Evolutionary conservation across 208 protist species (phyloP).

Genomic region (Crithidia bombi): DNA sequence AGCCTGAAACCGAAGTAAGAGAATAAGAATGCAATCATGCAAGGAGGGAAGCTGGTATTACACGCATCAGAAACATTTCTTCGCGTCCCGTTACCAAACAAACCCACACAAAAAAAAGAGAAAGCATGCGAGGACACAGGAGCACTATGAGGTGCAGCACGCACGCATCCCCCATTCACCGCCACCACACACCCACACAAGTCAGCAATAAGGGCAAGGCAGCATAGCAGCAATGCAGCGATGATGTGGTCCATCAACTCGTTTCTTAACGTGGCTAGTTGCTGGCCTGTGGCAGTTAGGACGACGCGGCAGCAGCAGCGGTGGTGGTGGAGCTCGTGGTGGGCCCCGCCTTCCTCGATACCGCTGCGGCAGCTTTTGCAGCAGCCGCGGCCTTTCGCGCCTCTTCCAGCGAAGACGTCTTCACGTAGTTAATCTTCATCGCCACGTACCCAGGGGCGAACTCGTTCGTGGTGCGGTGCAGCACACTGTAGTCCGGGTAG

Average conservation of each 20-base stretch:
- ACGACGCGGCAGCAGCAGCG: slow-evolving; percentile 4
- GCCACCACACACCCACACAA: no score
- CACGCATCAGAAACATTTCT: neutral
- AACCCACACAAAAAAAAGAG: slow-evolving; percentile 11
- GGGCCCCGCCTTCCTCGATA: neutral
- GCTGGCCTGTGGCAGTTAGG: no score
- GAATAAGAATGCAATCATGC: neutral
- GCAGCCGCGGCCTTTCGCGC: slow-evolving; percentile 10
- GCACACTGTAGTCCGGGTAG: slow-evolving; percentile 71
- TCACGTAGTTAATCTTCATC: slow-evolving; percentile 89
- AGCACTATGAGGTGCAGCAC: no score
- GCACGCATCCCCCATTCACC: no score
- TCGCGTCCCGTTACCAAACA: neutral
- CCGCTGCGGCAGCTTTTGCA: neutral
- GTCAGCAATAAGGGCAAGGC: no score
- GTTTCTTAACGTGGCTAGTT: no score
- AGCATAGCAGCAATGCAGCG: no score
- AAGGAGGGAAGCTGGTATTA: neutral
- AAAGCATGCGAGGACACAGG: no score
- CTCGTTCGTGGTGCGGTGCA: slow-evolving; percentile 81
- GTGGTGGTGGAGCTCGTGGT: neutral
- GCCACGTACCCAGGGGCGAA: slow-evolving; percentile 79
- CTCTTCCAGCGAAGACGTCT: slow-evolving; percentile 32
- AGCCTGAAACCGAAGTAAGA: no score
- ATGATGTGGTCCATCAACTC: no score